phyloP scores from a whole-genome alignment of 306 rosid species.

The Quercus wislizeni region DNA sequence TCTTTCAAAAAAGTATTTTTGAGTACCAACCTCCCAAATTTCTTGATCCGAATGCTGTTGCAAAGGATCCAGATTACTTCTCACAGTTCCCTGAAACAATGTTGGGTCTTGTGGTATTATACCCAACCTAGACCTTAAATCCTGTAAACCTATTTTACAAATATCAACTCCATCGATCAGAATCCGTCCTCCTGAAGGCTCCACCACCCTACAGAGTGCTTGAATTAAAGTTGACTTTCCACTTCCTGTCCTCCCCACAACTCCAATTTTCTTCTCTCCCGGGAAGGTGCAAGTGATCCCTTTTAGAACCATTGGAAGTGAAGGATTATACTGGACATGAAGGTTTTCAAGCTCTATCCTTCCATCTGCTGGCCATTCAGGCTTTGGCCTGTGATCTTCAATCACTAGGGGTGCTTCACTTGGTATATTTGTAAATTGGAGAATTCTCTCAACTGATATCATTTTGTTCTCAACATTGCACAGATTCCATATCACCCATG shows the following conservation, averaged over 20 bases:
- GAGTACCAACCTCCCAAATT: constrained; percentile 66
- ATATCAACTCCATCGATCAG: constrained; percentile 60
- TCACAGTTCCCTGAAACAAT: constrained; percentile 62
- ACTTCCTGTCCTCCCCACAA: constrained; percentile 77
- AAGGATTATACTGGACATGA: constrained; percentile 55
- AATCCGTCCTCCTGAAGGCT: constrained; percentile 59
- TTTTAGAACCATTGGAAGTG: constrained; percentile 68
- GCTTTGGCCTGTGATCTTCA: constrained; percentile 49
- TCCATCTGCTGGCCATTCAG: constrained; percentile 72
- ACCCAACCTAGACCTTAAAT: constrained; percentile 69
- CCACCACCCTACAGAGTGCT: constrained; percentile 70
- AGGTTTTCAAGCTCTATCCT: constrained; percentile 56
- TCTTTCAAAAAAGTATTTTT: neutral
- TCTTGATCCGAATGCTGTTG: constrained; percentile 60
- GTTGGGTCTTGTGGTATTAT: constrained; percentile 82
- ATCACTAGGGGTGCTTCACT: constrained; percentile 68
- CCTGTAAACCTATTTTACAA: constrained; percentile 65
- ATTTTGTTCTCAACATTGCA: constrained; percentile 90
- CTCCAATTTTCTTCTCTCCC: constrained; percentile 57
- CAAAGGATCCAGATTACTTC: constrained; percentile 71
- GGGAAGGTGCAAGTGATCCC: constrained; percentile 74
- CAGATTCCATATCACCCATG: constrained; percentile 89
- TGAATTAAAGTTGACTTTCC: constrained; percentile 83
- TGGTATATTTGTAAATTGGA: constrained; percentile 62
- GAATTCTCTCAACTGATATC: constrained; percentile 85